These are phyloP conservation scores for Mycogone perniciosa DNA, from an alignment of 2,329 filamentous ascomycete genomes.

Conservation along the genomic window DNA sequence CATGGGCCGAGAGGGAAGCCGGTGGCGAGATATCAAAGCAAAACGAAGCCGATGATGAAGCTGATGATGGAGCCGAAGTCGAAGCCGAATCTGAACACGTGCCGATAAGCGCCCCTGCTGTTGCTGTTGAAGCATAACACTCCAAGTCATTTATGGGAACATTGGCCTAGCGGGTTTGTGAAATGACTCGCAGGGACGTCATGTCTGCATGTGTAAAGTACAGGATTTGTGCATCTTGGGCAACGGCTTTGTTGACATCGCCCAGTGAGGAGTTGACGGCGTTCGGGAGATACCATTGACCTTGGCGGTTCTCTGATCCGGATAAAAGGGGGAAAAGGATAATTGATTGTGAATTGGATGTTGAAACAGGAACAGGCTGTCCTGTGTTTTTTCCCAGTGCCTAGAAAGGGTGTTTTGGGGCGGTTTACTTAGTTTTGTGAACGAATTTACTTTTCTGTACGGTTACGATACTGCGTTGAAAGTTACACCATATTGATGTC, in stretches of 20 bases:
- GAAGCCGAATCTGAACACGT: conserved; percentile 24
- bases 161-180: conserved; percentile 4
- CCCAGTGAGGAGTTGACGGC: conserved; percentile 30
- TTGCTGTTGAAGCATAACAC: conserved; percentile 33
- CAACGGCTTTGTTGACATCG: conserved; percentile 23
- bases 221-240: conserved; percentile 29
- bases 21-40: conserved; percentile 55
- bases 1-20: conserved; percentile 79
- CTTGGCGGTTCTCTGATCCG: conserved; percentile 19
- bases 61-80: too few relatives aligned
- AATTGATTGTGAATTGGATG: conserved; percentile 9
- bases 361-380: conserved; percentile 6
- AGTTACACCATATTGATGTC: neutral
- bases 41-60: conserved; percentile 24
- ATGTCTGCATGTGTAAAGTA: conserved; percentile 29
- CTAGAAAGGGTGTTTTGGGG: conserved; percentile 9
- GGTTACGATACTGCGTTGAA: neutral
- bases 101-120: conserved; percentile 25
- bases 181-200: conserved; percentile 16
- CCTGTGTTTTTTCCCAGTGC: neutral
- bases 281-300: conserved; percentile 36
- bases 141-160: neutral
- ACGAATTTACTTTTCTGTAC: neutral
- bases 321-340: conserved; percentile 19
- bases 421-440: neutral